These are phyloP conservation scores for Neofusicoccum kwambonambiense DNA, from an alignment of 2,329 filamentous ascomycete species.

Conservation along the genomic window DNA sequence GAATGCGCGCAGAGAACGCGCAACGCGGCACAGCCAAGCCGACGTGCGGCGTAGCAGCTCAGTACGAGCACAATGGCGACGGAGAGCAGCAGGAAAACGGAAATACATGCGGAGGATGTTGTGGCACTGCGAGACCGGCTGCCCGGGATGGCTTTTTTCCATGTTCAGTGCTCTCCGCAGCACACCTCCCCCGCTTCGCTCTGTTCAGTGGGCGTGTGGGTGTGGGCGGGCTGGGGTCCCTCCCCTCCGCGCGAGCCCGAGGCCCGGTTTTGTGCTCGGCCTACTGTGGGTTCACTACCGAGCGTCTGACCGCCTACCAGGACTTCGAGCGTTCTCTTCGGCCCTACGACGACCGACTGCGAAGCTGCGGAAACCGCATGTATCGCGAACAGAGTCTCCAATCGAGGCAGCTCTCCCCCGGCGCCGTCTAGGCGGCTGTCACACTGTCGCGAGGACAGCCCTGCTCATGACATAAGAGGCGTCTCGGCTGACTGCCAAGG, in stretches of 20 bases:
- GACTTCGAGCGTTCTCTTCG: not conserved
- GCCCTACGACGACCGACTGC: not conserved
- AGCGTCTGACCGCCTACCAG: slow-evolving; percentile 3
- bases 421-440: not conserved
- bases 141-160: not conserved
- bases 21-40: not conserved
- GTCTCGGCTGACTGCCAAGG: slow-evolving; percentile 9
- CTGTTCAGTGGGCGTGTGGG: not conserved
- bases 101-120: not conserved
- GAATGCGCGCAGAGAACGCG: not conserved
- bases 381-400: no score
- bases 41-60: not conserved
- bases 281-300: not conserved
- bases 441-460: not conserved
- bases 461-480: slow-evolving; percentile 10
- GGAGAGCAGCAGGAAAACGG: not conserved
- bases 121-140: not conserved
- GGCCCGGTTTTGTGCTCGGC: slow-evolving; percentile 1
- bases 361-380: no score
- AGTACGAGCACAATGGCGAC: not conserved
- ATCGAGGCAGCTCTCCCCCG: not conserved
- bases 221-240: not conserved
- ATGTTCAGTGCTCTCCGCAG: not conserved
- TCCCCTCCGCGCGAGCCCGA: not conserved
- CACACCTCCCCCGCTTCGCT: not conserved